phyloP scores from a whole-genome alignment of 1,284 basidiomycete genomes.

The Caloboletus inedulis region DNA sequence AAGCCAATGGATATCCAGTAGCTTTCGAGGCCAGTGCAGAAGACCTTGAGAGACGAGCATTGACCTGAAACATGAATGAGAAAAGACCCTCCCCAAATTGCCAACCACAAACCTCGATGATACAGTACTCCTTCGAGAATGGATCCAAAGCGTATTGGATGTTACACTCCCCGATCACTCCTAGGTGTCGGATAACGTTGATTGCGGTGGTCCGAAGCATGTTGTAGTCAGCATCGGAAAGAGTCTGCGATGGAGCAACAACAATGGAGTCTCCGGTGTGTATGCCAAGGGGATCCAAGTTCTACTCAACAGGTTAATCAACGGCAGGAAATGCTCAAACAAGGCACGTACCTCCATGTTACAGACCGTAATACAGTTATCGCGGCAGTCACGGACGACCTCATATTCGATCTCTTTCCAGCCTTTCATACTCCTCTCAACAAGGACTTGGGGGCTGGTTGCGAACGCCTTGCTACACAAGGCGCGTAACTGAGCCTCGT shows the following conservation, averaged over 20 bases:
- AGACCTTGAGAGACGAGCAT: constrained; percentile 97
- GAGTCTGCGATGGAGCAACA: constrained; percentile 94
- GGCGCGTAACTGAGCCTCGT: constrained; percentile 83
- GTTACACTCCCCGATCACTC: constrained; percentile 98
- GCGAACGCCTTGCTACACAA: constrained; percentile 94
- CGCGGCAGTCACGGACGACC: constrained; percentile 95
- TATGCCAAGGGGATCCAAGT: constrained; percentile 98
- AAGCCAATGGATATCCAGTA: constrained; percentile 96
- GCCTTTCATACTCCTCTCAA: constrained; percentile 99
- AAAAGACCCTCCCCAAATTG: background rate
- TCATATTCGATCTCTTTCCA: constrained; percentile 99
- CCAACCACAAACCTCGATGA: constrained; percentile 74
- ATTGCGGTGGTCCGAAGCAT: constrained; percentile 98
- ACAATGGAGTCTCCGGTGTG: constrained; percentile 99
- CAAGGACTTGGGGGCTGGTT: constrained; percentile 93
- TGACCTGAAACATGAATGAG: constrained; percentile 59
- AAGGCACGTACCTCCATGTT: constrained; percentile 90
- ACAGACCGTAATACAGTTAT: constrained; percentile 98
- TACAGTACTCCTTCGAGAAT: constrained; percentile 93
- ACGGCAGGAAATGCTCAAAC: background rate
- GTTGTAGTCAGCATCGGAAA: constrained; percentile 97
- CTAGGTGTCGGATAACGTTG: constrained; percentile 96
- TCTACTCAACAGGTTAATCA: constrained; percentile 46
- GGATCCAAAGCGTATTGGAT: constrained; percentile 99
- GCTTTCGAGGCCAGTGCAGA: constrained; percentile 98